Conservation (phyloP, 1,284 basidiomycete genomes). For the Taiwanofungus camphoratus region DNA sequence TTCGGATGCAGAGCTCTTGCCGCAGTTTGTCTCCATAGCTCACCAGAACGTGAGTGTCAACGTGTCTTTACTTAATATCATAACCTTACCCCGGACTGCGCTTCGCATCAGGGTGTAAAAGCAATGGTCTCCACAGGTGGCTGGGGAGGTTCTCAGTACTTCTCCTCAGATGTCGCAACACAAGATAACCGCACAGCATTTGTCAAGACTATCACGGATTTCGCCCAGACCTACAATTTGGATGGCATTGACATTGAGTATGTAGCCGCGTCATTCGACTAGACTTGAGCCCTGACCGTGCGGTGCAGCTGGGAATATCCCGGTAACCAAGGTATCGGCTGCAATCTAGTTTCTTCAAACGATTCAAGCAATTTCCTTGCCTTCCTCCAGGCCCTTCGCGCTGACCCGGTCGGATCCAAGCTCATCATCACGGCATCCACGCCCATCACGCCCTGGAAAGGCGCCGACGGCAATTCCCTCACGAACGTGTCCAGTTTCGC, state of each 20-base stretch:
- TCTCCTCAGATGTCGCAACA: constrained; percentile 62
- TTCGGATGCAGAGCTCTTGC: constrained; percentile 21
- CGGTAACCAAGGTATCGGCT: constrained; percentile 59
- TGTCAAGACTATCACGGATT: constrained; percentile 54
- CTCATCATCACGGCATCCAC: constrained; percentile 74
- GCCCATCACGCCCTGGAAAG: constrained; percentile 63
- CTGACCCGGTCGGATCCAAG: constrained; percentile 46
- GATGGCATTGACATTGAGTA: constrained; percentile 82
- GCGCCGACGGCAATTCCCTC: constrained; percentile 49
- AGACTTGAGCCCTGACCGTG: not conserved
- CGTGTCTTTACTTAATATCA: not conserved
- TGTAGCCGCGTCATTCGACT: constrained; percentile 18
- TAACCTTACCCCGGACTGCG: not conserved
- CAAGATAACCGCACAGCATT: constrained; percentile 59
- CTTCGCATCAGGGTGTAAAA: constrained; percentile 43
- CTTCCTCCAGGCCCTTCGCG: constrained; percentile 72
- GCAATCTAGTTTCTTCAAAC: constrained; percentile 56
- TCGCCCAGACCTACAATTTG: constrained; percentile 57
- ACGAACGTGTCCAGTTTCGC: constrained; percentile 67
- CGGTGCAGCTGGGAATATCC: constrained; percentile 83
- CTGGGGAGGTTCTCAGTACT: constrained; percentile 72
- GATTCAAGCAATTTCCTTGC: constrained; percentile 72
- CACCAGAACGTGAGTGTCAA: constrained; percentile 23
- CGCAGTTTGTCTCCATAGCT: constrained; percentile 25
- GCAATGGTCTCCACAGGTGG: constrained; percentile 78